A percentile compares a stretch with the other conserved stretches of the same genome.
These are phyloP conservation scores for Avena eriantha DNA, from an alignment of 176 grass and related monocot species.

Conservation along the genomic window DNA sequence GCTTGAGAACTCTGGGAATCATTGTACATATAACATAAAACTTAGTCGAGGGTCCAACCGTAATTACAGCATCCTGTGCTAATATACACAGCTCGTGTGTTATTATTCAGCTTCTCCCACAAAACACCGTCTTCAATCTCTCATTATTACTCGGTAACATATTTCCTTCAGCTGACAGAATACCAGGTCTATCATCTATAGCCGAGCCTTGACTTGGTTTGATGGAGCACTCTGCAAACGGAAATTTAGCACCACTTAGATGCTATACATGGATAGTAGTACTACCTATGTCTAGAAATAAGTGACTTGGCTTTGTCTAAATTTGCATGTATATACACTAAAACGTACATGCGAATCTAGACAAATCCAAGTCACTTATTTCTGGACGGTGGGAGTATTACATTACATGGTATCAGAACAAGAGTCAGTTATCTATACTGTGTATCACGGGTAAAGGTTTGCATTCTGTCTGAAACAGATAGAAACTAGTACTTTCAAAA, in stretches of 20 bases:
- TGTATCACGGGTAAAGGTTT: not conserved
- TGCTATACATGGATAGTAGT: not conserved
- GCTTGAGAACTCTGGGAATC: not conserved
- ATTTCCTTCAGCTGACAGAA: constrained; percentile 9
- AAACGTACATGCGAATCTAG: no score
- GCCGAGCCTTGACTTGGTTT: constrained; percentile 62
- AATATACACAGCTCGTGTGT: constrained; percentile 24
- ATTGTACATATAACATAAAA: constrained; percentile 18
- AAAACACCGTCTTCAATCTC: not conserved
- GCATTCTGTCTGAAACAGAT: not conserved
- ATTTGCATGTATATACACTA: no score
- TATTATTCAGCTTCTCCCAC: constrained; percentile 13
- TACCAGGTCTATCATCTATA: constrained; percentile 38
- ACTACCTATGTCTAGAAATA: not conserved
- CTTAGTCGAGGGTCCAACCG: not conserved
- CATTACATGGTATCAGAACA: not conserved
- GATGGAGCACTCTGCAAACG: constrained; percentile 67
- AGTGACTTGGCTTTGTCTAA: no score
- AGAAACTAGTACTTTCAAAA: not conserved
- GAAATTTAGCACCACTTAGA: constrained; percentile 28
- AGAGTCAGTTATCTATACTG: not conserved
- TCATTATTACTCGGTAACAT: constrained; percentile 6
- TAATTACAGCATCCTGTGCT: not conserved
- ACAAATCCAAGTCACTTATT: no score
- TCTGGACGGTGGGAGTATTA: not conserved